Evolutionary conservation across 768 basidiomycete genomes (phyloP), one percentile per base, ranked within the genome.

Genomic region (Rhodotorula paludigena): DNA sequence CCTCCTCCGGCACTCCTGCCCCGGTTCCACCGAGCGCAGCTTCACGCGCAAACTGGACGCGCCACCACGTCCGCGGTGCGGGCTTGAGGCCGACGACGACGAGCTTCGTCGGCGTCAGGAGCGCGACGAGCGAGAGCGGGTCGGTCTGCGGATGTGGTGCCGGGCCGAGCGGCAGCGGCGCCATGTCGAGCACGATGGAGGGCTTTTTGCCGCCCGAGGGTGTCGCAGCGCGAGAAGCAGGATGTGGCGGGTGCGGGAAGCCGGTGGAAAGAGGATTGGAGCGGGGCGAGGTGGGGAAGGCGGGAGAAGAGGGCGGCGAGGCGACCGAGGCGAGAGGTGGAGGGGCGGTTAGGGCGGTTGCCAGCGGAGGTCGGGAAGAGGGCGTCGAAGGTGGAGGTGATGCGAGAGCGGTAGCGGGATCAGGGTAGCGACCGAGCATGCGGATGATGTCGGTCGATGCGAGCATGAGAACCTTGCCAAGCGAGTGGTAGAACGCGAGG

Each of bases 11-110:
- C 41, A 36, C 42, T 47, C 30, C 58, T 21, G 45, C 53, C 51
- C 32, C 36, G 38, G 38, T 2, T n/a, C 39, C 39, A 39, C n/a
- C n/a, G n/a, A n/a, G n/a, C n/a, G n/a, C 36, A 36, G 11, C 32
- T 52, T 44, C 30, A 15, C 65, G 36, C 65, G 47, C 78, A 56
- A 60, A 60, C 57, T 78, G 64, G 36, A 73, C 74, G 25, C 80
- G 73, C 64, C 74, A 88, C 92, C 92, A 97, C 0, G 93, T 99
- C 75, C 89, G 86, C 14, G 96, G 90, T 0, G 85, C 83, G 5
- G 96, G 96, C 74, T 90, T 92, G 68, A 99, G 77, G 10, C 92
- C 92, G 16, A 98, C 92, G 42, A 98, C 84, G 20, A 99, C 89
- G 7, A 98, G 81, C 76, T 99, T 99, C 32, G 86, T 83, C 0